A percentile compares a stretch with the other conserved stretches of the same genome.
Conservation (phyloP, 1,139 yeast species). For the Kodamaea derodonti region DNA sequence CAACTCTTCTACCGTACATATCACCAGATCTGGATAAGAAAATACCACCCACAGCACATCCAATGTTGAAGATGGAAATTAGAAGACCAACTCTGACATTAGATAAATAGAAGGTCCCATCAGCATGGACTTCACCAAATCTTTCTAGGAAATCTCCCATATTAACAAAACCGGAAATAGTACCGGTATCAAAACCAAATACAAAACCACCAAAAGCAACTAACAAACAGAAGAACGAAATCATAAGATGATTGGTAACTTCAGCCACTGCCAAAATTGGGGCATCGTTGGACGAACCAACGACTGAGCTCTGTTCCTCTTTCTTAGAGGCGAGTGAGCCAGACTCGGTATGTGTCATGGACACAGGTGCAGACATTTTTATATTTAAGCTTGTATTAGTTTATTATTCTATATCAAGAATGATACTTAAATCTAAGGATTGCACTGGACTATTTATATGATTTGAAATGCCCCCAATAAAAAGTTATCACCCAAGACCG, state of each 20-base stretch:
- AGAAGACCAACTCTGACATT: conserved; percentile 17
- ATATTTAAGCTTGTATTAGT: background rate
- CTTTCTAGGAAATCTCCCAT: conserved; percentile 18
- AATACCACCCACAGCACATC: conserved; percentile 23
- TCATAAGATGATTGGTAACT: conserved; percentile 17
- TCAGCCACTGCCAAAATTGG: conserved; percentile 1
- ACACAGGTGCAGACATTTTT: conserved; percentile 22
- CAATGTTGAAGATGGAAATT: conserved; percentile 23
- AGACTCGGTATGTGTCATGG: conserved; percentile 33
- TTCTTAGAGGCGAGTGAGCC: conserved; percentile 27
- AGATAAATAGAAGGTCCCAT: conserved; percentile 17
- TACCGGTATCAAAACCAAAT: conserved; percentile 25
- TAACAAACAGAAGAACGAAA: conserved; percentile 34
- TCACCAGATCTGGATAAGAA: conserved; percentile 20
- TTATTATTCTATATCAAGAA: background rate
- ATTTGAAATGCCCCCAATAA: background rate
- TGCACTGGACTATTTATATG: background rate
- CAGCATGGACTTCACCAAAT: conserved; percentile 16
- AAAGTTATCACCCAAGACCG: background rate
- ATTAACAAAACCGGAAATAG: conserved; percentile 26
- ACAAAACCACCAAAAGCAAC: conserved; percentile 26
- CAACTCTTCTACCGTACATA: conserved; percentile 20
- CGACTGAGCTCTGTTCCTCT: conserved; percentile 9
- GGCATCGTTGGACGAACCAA: background rate
- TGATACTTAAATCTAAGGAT: background rate